Evolutionary conservation across 208 protist species (phyloP), one percentile per base, ranked within the genome.

Genomic region (Leishmania tarentolae): DNA sequence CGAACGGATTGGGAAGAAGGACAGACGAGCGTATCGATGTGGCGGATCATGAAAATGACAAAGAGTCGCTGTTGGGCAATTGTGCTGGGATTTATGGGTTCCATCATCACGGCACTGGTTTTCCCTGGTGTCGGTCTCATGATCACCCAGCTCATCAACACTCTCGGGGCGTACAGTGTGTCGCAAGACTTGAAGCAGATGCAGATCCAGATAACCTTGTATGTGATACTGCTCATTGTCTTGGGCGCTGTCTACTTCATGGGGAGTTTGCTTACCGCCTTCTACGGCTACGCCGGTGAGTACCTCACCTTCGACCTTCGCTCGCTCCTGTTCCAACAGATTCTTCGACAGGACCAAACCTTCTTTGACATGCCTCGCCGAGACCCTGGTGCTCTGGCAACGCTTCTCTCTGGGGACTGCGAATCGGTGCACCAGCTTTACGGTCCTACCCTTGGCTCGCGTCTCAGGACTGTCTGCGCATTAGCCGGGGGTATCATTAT

Each of bases 341-440:
- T 96, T 35, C 82, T 96, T 19, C 90, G 91, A 24, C 94, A 97
- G 78, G 94, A 97, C 78, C 90, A 93, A 86, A 94, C 83, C 83
- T 97, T 96, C 86, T 97, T 96, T 68, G 94, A 97, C 81, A 93
- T 89, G 71, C 89, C 89, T n/a, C 82, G 88, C 13, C 88, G 91
- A 53, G 93, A 96, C 63, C 79, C 93, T 8, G 93, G 91, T 24
- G 83, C 85, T 2, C 84, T 96, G 35, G 78, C 88, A 24, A 85
- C 86, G 3, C 85, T 96, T 76, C 90, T 96, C 35, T 91, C 91
- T 35, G 90, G 93, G 46, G 93, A 95, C 80, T 95, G 93, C 81
- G 91, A 96, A 86, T 88, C 90, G 21, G 86, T 96, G 11, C 93
- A 96, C 65, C 93, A 95, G 83, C 86, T 96, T 4, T 95, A 83